Conservation (phyloP, 1,284 basidiomycete species). For the Vanrija sp. region DNA sequence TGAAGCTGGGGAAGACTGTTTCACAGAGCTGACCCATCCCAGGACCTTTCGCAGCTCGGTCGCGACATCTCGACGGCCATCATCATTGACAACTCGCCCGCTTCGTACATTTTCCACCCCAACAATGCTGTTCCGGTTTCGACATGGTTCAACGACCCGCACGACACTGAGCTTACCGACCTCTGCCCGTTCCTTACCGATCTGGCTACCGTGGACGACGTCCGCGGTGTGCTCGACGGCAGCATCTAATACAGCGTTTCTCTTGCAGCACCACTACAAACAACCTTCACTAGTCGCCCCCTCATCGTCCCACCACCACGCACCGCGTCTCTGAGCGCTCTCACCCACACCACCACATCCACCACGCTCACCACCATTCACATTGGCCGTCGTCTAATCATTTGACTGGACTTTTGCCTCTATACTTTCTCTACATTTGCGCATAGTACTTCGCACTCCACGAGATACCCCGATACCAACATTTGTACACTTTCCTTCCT, state of each 20-base stretch:
- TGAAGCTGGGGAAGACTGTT: neutral
- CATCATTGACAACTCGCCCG: slow-evolving; percentile 98
- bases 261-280: neutral
- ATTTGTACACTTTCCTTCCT: neutral
- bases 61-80: slow-evolving; percentile 89
- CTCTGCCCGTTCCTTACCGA: slow-evolving; percentile 90
- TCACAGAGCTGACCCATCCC: slow-evolving; percentile 2
- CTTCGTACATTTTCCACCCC: slow-evolving; percentile 98
- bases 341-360: neutral
- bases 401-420: too few relatives aligned
- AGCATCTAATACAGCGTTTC: slow-evolving; percentile 21
- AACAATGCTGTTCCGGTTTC: slow-evolving; percentile 99
- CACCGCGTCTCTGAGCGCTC: too few relatives aligned
- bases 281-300: neutral
- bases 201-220: slow-evolving; percentile 77
- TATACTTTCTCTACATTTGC: too few relatives aligned
- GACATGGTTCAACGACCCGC: slow-evolving; percentile 98
- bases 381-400: too few relatives aligned
- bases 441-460: neutral
- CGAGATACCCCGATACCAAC: slow-evolving; percentile 2
- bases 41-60: slow-evolving; percentile 96
- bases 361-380: neutral
- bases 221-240: slow-evolving; percentile 80
- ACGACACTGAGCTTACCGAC: slow-evolving; percentile 95
- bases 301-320: neutral